Evolutionary conservation across 1,139 yeast genomes (phyloP).

Genomic region (Debaryomycetaceae sp.): DNA sequence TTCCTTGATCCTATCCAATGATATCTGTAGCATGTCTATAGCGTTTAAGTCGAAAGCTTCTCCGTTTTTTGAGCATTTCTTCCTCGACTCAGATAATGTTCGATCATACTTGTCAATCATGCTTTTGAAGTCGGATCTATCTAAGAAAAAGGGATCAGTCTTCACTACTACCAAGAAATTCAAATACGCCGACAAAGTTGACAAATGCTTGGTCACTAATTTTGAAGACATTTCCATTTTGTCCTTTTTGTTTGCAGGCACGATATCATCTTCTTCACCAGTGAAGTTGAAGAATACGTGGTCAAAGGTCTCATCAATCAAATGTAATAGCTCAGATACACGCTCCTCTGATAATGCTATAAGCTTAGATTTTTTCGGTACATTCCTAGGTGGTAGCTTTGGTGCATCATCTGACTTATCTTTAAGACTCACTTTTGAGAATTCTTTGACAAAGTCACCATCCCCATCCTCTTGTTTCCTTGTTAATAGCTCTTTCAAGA

Average conservation of each 20-base stretch:
- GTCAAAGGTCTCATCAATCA: constrained; percentile 31
- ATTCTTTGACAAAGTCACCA: constrained; percentile 4
- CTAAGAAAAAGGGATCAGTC: constrained; percentile 16
- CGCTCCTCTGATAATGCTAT: constrained; percentile 32
- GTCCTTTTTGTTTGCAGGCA: constrained; percentile 8
- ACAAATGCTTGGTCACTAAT: constrained; percentile 28
- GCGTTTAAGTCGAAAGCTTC: constrained; percentile 29
- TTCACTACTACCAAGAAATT: constrained; percentile 51
- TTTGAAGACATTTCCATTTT: constrained; percentile 6
- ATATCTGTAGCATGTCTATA: constrained; percentile 35
- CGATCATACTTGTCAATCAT: constrained; percentile 14
- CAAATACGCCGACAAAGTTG: constrained; percentile 50
- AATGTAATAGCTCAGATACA: constrained; percentile 34
- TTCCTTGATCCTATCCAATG: constrained; percentile 33
- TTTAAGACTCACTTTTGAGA: constrained; percentile 2
- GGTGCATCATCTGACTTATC: constrained; percentile 8
- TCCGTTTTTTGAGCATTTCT: constrained; percentile 8
- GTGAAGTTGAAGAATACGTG: constrained; percentile 22
- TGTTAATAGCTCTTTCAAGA: constrained; percentile 61
- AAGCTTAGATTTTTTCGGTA: constrained; percentile 17
- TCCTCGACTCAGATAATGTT: constrained; percentile 8
- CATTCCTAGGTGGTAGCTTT: constrained; percentile 16
- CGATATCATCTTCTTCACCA: background rate
- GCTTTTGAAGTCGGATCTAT: constrained; percentile 18
- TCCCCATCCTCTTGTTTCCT: constrained; percentile 11